Evolutionary conservation across 805 yeast genomes (phyloP).

Genomic region (Schizosaccharomyces octosporus): DNA sequence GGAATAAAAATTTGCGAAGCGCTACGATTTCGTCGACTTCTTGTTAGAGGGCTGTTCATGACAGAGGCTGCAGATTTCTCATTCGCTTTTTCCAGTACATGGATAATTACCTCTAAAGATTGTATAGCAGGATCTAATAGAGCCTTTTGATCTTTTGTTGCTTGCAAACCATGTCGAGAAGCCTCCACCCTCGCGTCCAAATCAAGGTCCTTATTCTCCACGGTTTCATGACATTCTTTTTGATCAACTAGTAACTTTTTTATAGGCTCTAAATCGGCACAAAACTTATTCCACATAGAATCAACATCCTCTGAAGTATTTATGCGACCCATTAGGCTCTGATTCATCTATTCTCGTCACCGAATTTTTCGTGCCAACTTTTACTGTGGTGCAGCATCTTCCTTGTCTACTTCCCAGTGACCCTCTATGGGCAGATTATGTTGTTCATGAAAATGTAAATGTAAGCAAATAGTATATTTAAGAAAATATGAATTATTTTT

Average conservation of each 20-base stretch:
- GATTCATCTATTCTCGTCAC: not conserved
- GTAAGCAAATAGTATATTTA: no score
- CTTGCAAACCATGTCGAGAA: not conserved
- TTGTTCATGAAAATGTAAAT: no score
- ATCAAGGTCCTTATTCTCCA: not conserved
- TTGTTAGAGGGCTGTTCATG: not conserved
- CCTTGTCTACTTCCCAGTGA: no score
- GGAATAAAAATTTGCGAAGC: not conserved
- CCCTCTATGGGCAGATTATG: no score
- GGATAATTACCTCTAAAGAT: not conserved
- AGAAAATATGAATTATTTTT: no score
- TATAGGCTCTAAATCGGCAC: not conserved
- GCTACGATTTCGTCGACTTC: not conserved
- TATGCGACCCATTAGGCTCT: not conserved
- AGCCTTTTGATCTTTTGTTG: not conserved
- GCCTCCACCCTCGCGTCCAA: not conserved
- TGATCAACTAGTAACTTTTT: not conserved
- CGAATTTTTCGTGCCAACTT: not conserved
- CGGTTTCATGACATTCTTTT: not conserved
- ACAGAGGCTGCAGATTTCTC: not conserved
- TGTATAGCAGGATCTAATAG: not conserved
- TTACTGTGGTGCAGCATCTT: not conserved
- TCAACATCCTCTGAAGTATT: not conserved
- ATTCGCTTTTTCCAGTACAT: not conserved
- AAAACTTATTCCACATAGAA: not conserved